Evolutionary conservation across 23 red algal species (phyloP).

Genomic region (Cyanidium caldarium): DNA sequence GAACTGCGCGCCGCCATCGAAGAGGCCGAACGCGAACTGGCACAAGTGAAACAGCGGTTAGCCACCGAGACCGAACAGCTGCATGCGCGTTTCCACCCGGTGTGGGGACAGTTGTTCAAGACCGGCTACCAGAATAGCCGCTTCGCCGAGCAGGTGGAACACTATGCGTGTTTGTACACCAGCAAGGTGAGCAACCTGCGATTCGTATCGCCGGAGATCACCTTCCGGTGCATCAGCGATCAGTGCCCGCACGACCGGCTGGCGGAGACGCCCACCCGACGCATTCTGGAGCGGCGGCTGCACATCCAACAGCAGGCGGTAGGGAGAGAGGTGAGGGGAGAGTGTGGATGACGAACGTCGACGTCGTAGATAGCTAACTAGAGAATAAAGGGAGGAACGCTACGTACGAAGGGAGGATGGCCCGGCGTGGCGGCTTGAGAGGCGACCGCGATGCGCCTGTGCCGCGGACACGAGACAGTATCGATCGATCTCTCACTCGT

Average conservation of each 20-base stretch:
- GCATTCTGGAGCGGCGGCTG: conserved; percentile 36
- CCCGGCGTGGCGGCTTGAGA: no score
- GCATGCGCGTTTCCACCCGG: conserved; percentile 66
- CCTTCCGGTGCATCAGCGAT: conserved; percentile 74
- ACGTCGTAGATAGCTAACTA: no score
- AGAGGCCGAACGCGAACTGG: conserved; percentile 9
- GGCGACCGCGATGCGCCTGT: no score
- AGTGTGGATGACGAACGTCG: no score
- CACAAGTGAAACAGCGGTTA: conserved; percentile 29
- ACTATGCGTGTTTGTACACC: conserved; percentile 96
- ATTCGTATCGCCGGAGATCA: conserved; percentile 57
- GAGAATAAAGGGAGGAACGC: no score
- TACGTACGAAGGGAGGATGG: no score
- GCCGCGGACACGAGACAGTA: no score
- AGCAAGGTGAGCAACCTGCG: conserved; percentile 67
- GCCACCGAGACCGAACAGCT: conserved; percentile 35
- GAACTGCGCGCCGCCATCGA: conserved; percentile 16
- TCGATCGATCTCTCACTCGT: no score
- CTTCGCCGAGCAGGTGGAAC: conserved; percentile 96
- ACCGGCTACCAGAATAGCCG: conserved; percentile 86
- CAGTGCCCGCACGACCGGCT: conserved; percentile 94
- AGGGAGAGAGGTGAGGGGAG: no score
- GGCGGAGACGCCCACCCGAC: conserved; percentile 36
- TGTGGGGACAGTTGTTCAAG: conserved; percentile 98
- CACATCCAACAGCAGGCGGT: background rate